Percentiles rank a stretch among this genome's conserved stretches.
phyloP scores from a whole-genome alignment of 306 rosid genomes.

The Leucaena leucocephala region DNA sequence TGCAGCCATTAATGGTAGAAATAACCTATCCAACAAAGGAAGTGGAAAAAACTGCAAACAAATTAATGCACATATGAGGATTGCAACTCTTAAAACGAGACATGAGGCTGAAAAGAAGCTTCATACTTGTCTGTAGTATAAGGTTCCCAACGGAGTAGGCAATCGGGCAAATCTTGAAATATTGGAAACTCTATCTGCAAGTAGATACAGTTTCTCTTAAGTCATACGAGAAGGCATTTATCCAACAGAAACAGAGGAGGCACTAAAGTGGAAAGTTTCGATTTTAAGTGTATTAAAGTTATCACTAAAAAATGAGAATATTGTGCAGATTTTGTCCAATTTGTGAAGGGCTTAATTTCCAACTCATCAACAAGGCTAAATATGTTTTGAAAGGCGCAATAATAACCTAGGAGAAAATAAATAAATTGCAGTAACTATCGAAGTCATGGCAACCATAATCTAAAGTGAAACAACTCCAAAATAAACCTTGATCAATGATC shows the following conservation, averaged over 20 bases:
- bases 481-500: not conserved
- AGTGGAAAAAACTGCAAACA: slow-evolving; percentile 54
- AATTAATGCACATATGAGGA: slow-evolving; percentile 8
- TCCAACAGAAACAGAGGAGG: slow-evolving; percentile 13
- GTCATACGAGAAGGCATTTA: slow-evolving; percentile 29
- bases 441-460: slow-evolving; percentile 1
- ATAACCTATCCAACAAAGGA: slow-evolving; percentile 55
- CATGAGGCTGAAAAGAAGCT: slow-evolving; percentile 6
- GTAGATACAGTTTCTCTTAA: slow-evolving; percentile 15
- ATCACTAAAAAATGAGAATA: slow-evolving; percentile 35
- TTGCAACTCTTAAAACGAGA: slow-evolving; percentile 6
- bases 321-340: slow-evolving; percentile 58
- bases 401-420: slow-evolving; percentile 44
- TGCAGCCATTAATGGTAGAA: slow-evolving; percentile 59
- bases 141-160: slow-evolving; percentile 65
- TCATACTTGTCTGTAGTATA: slow-evolving; percentile 51
- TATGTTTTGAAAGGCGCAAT: slow-evolving; percentile 51
- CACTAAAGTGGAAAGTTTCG: not conserved
- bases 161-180: slow-evolving; percentile 63
- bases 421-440: not conserved
- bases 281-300: not conserved
- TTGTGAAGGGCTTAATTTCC: slow-evolving; percentile 60
- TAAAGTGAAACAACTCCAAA: not conserved
- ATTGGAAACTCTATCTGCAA: slow-evolving; percentile 63
- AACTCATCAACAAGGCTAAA: slow-evolving; percentile 63